Conservation (phyloP, 495 filamentous ascomycete species). For the Podospora pseudocomata region DNA sequence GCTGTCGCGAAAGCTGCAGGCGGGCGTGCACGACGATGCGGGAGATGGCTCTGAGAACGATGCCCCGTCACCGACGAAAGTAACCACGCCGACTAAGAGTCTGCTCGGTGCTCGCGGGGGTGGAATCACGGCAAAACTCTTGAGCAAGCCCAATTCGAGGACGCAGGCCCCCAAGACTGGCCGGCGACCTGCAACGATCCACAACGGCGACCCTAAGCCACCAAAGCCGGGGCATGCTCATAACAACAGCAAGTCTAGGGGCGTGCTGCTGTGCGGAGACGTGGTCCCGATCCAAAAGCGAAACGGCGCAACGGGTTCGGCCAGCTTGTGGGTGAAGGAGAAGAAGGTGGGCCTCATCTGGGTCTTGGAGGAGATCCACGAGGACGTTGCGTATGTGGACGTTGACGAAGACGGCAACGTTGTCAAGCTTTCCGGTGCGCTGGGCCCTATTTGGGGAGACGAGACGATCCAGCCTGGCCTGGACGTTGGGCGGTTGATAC, state of each 20-base stretch:
- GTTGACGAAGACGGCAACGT: constrained; percentile 73
- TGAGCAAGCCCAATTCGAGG: constrained; percentile 84
- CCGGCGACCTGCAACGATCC: constrained; percentile 66
- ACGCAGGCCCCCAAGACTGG: constrained; percentile 41
- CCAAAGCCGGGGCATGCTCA: constrained; percentile 48
- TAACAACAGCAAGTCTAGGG: constrained; percentile 70
- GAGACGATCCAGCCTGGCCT: constrained; percentile 60
- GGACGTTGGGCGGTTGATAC: constrained; percentile 71
- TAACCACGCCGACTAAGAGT: constrained; percentile 44
- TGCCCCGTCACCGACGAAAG: constrained; percentile 40
- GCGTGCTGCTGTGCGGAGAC: constrained; percentile 91
- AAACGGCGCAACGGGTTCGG: constrained; percentile 84
- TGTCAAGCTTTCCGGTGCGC: constrained; percentile 61
- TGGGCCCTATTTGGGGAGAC: constrained; percentile 76
- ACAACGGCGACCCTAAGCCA: constrained; percentile 65
- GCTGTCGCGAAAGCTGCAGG: constrained; percentile 80
- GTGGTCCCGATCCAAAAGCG: constrained; percentile 92
- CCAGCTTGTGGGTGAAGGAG: constrained; percentile 97
- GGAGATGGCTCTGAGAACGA: constrained; percentile 44
- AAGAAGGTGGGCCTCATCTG: constrained; percentile 91
- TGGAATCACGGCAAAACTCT: constrained; percentile 78
- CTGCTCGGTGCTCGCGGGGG: constrained; percentile 59
- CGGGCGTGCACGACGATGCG: constrained; percentile 42
- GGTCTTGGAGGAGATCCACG: constrained; percentile 96
- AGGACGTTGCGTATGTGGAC: constrained; percentile 74